A percentile compares a stretch with the other conserved stretches of the same genome.
Conservation (phyloP, 2,329 filamentous ascomycete genomes). For the Calonectria hawksworthii region DNA sequence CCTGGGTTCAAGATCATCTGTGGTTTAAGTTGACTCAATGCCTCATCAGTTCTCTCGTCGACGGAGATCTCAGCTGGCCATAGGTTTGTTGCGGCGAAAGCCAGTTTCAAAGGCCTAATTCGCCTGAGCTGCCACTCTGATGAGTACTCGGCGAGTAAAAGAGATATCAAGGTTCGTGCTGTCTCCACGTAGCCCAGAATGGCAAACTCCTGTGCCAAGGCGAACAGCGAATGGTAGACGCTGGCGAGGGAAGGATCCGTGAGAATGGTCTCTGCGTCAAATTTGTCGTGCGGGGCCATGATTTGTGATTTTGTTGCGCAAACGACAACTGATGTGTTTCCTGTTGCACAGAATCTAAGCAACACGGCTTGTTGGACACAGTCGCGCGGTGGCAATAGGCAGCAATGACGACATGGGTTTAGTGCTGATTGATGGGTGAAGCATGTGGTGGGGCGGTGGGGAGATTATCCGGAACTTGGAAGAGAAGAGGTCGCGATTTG, state of each 20-base stretch:
- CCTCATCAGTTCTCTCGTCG: conserved; percentile 7
- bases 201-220: conserved; percentile 37
- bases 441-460: background rate
- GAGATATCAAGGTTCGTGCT: conserved; percentile 27
- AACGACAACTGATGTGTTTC: background rate
- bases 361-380: background rate
- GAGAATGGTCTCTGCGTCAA: conserved; percentile 23
- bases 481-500: background rate
- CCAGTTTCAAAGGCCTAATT: conserved; percentile 24
- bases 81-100: conserved; percentile 29
- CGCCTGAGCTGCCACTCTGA: conserved; percentile 34
- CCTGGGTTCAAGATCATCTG: background rate
- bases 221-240: conserved; percentile 25
- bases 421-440: background rate
- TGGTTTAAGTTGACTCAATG: background rate
- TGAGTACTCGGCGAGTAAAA: conserved; percentile 34
- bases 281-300: conserved; percentile 21
- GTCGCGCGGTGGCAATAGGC: background rate
- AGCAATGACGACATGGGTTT: background rate
- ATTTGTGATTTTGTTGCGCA: background rate
- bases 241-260: conserved; percentile 20
- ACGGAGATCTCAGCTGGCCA: conserved; percentile 35
- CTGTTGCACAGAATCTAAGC: background rate
- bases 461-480: background rate
- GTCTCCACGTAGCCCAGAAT: conserved; percentile 34